phyloP scores from a whole-genome alignment of 1,284 basidiomycete genomes.

The Sporisorium sorghi region DNA sequence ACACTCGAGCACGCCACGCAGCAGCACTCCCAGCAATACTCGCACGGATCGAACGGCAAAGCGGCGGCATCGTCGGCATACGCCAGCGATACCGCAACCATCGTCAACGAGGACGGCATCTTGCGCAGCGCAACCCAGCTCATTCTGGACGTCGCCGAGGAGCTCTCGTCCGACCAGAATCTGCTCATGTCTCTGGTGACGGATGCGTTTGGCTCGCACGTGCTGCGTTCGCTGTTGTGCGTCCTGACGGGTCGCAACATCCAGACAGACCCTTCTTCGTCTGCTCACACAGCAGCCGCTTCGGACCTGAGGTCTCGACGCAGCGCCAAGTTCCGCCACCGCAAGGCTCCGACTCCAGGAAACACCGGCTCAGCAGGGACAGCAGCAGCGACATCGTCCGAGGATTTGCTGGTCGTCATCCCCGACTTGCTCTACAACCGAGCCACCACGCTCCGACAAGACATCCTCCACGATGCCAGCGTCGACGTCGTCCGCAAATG shows the following conservation, averaged over 20 bases:
- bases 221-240: conserved; percentile 58
- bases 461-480: conserved; percentile 20
- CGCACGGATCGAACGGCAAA: conserved; percentile 17
- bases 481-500: conserved; percentile 35
- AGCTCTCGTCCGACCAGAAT: conserved; percentile 31
- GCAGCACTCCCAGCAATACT: conserved; percentile 26
- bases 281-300: conserved; percentile 12
- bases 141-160: conserved; percentile 50
- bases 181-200: conserved; percentile 38
- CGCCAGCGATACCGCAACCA: conserved; percentile 36
- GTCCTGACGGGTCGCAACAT: conserved; percentile 58
- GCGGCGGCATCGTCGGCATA: conserved; percentile 26
- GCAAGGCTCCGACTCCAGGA: conserved; percentile 36
- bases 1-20: conserved; percentile 33
- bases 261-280: conserved; percentile 19
- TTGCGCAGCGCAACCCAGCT: conserved; percentile 53
- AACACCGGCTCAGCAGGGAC: not conserved
- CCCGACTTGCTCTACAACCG: conserved; percentile 36
- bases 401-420: conserved; percentile 31
- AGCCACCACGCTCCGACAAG: conserved; percentile 17
- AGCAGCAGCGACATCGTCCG: not conserved
- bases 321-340: conserved; percentile 61
- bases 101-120: conserved; percentile 54
- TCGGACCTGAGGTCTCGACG: conserved; percentile 50
- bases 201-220: conserved; percentile 60